Conservation (phyloP, 2,329 filamentous ascomycete species). For the Aspergillus ustus region DNA sequence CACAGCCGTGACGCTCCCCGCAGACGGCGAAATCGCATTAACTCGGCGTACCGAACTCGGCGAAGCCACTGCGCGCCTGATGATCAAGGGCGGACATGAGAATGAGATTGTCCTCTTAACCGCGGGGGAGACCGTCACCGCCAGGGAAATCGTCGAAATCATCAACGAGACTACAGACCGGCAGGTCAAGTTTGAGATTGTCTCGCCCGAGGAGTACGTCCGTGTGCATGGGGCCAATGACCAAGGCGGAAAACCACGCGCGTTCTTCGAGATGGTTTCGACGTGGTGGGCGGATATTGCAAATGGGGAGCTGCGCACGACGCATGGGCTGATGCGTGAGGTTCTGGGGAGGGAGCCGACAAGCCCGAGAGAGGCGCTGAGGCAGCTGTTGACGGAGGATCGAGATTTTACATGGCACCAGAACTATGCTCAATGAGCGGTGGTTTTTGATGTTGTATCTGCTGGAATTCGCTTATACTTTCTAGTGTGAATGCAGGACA, state of each 20-base stretch:
- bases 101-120: conserved; percentile 47
- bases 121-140: conserved; percentile 39
- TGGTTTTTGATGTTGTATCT: background rate
- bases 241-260: conserved; percentile 42
- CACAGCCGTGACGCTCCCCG: conserved; percentile 35
- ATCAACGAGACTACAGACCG: conserved; percentile 44
- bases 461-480: background rate
- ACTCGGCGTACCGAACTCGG: conserved; percentile 59
- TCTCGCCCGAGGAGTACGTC: conserved; percentile 43
- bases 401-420: conserved; percentile 52
- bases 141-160: conserved; percentile 41
- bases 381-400: conserved; percentile 33
- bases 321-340: conserved; percentile 48
- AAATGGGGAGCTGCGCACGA: conserved; percentile 49
- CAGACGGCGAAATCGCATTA: conserved; percentile 55
- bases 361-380: conserved; percentile 43
- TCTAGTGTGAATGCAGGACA: background rate
- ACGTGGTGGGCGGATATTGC: conserved; percentile 53
- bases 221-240: conserved; percentile 34
- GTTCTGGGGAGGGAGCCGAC: conserved; percentile 52
- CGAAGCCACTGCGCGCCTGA: conserved; percentile 58
- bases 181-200: conserved; percentile 37
- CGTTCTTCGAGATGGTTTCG: conserved; percentile 47
- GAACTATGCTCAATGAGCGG: conserved; percentile 36
- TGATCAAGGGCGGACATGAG: conserved; percentile 47